Evolutionary conservation across 768 basidiomycete genomes (phyloP).

Genomic region (Auriscalpium microsporum): DNA sequence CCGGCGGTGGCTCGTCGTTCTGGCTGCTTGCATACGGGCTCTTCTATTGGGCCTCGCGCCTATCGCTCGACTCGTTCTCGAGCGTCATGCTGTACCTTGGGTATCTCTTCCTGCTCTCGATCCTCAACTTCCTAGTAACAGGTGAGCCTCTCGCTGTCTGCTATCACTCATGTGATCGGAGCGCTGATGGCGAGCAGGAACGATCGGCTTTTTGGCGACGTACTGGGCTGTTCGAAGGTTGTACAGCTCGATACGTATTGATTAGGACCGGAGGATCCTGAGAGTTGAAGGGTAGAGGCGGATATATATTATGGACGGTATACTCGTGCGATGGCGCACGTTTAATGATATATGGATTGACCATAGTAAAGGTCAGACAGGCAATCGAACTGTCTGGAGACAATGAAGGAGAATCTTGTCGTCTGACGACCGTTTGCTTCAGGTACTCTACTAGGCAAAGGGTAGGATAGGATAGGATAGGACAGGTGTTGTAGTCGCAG

Average conservation of each 20-base stretch:
- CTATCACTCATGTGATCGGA: neutral
- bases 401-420: no score
- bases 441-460: no score
- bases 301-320: no score
- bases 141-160: slow-evolving; percentile 37
- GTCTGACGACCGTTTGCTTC: no score
- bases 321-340: no score
- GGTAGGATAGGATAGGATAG: no score
- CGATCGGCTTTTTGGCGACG: slow-evolving; percentile 84
- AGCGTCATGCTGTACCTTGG: slow-evolving; percentile 84
- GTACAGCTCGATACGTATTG: slow-evolving; percentile 77
- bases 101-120: slow-evolving; percentile 73
- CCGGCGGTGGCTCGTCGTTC: slow-evolving; percentile 85
- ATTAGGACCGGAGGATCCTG: slow-evolving; percentile 24
- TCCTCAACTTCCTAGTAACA: slow-evolving; percentile 84
- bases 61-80: slow-evolving; percentile 77
- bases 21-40: slow-evolving; percentile 87
- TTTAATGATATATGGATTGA: no score
- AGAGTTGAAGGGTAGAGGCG: no score
- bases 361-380: no score
- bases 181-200: slow-evolving; percentile 38
- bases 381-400: no score
- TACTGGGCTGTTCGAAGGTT: slow-evolving; percentile 86
- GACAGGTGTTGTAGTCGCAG: no score
- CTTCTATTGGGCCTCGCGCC: slow-evolving; percentile 80